Evolutionary conservation across 768 basidiomycete species (phyloP).

Genomic region (Hericium rajendrae): DNA sequence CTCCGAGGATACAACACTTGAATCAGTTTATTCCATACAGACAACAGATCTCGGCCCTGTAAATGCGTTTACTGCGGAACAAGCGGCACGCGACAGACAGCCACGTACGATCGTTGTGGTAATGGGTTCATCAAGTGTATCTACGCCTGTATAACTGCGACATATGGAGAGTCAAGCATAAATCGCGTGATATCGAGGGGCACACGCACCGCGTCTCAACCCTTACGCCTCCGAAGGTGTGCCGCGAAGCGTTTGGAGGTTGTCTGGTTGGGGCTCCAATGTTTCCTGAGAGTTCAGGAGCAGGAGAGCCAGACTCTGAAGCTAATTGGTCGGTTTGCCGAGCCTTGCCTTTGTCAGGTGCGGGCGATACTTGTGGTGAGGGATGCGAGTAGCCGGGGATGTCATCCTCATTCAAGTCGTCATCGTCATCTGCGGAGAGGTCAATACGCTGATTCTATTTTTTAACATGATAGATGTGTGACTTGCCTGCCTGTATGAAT

Average conservation of each 20-base stretch:
- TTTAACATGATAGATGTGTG: background rate
- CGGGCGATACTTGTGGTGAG: constrained; percentile 26
- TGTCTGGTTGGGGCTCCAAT: constrained; percentile 45
- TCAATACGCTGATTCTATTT: background rate
- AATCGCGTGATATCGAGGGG: background rate
- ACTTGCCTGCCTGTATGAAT: constrained; percentile 71
- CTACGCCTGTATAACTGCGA: constrained; percentile 63
- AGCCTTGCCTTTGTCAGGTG: constrained; percentile 60
- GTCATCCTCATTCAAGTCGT: constrained; percentile 73
- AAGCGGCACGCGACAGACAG: constrained; percentile 2
- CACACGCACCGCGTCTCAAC: constrained; percentile 74
- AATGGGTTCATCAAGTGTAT: constrained; percentile 91
- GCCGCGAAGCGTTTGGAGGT: constrained; percentile 33
- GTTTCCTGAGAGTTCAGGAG: constrained; percentile 53
- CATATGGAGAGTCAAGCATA: background rate
- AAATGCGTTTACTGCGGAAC: background rate
- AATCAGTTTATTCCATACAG: constrained; percentile 86
- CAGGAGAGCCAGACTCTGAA: constrained; percentile 26
- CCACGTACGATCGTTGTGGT: constrained; percentile 76
- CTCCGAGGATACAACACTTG: constrained; percentile 87
- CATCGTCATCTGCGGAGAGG: constrained; percentile 44
- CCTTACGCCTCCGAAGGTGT: constrained; percentile 74
- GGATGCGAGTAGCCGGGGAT: constrained; percentile 68
- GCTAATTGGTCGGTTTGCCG: constrained; percentile 48
- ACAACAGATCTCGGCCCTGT: constrained; percentile 83